Evolutionary conservation across 2,329 filamentous ascomycete species (phyloP).

Genomic region (Alternaria sp.): DNA sequence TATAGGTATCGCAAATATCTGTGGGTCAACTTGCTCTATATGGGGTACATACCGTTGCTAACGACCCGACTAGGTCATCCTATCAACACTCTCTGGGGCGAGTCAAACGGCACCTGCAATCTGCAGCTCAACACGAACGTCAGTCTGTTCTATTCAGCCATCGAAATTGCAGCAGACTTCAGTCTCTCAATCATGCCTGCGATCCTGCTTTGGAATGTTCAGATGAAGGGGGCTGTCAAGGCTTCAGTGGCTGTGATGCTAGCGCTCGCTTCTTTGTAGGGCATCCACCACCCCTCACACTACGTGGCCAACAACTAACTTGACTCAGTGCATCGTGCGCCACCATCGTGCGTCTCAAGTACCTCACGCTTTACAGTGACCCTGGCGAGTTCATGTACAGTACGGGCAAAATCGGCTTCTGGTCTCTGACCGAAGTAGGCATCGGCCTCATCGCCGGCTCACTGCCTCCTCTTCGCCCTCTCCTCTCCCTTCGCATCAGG

Average conservation of each 20-base stretch:
- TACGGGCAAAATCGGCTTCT: conserved; percentile 55
- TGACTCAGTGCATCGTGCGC: conserved; percentile 46
- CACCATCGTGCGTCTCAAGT: conserved; percentile 55
- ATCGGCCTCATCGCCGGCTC: conserved; percentile 59
- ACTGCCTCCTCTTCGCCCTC: conserved; percentile 55
- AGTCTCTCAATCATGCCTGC: conserved; percentile 31
- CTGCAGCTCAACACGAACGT: conserved; percentile 32
- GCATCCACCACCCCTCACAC: not conserved
- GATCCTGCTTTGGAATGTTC: conserved; percentile 33
- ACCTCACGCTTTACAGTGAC: conserved; percentile 53
- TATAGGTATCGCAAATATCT: conserved; percentile 32
- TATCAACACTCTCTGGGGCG: conserved; percentile 33
- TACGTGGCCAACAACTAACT: conserved; percentile 3
- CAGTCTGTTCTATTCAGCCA: conserved; percentile 32
- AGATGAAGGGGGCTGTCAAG: conserved; percentile 51
- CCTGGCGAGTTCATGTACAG: conserved; percentile 53
- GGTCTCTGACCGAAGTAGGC: conserved; percentile 58
- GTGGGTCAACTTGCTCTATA: conserved; percentile 8
- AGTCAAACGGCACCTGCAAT: conserved; percentile 29
- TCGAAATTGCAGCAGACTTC: conserved; percentile 32
- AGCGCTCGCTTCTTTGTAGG: conserved; percentile 54
- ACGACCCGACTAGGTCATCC: conserved; percentile 22
- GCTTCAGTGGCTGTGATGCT: conserved; percentile 53
- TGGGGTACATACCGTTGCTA: not conserved
- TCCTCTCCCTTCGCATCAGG: conserved; percentile 42